Evolutionary conservation across 495 filamentous ascomycete species (phyloP).

Genomic region (Achaetomiella virescens): DNA sequence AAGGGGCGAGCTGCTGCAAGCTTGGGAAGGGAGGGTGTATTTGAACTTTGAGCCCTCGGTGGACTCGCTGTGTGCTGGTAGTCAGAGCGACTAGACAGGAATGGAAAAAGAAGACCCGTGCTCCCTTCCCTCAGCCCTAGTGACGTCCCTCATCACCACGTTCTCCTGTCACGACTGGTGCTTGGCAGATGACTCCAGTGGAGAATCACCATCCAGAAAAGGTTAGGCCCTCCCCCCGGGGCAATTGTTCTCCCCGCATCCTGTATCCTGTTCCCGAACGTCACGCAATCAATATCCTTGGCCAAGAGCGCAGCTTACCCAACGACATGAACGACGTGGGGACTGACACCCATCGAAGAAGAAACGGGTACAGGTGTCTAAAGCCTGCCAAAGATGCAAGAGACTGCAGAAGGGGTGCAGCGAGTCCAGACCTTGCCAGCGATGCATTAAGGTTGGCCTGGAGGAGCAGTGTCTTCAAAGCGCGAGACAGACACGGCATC

Average conservation of each 20-base stretch:
- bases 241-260: not conserved
- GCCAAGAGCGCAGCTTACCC: not conserved
- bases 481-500: not conserved
- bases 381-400: constrained; percentile 28
- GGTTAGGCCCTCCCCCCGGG: not conserved
- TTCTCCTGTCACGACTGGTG: not conserved
- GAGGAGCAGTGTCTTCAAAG: constrained; percentile 18
- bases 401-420: constrained; percentile 28
- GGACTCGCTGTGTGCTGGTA: not conserved
- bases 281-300: not conserved
- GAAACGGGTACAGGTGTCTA: constrained; percentile 23
- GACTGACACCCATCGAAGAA: not conserved
- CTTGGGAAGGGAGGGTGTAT: constrained; percentile 21
- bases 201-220: not conserved
- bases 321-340: not conserved
- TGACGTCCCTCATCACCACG: too few relatives aligned
- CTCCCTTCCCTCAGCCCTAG: too few relatives aligned
- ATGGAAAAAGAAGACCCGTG: too few relatives aligned
- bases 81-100: not conserved
- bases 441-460: constrained; percentile 24
- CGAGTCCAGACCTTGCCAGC: constrained; percentile 26
- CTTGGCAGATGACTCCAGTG: not conserved
- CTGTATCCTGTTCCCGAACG: not conserved
- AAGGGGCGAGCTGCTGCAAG: not conserved
- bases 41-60: not conserved